Conservation (phyloP, 768 basidiomycete species). For the Leccinellum luteum region DNA sequence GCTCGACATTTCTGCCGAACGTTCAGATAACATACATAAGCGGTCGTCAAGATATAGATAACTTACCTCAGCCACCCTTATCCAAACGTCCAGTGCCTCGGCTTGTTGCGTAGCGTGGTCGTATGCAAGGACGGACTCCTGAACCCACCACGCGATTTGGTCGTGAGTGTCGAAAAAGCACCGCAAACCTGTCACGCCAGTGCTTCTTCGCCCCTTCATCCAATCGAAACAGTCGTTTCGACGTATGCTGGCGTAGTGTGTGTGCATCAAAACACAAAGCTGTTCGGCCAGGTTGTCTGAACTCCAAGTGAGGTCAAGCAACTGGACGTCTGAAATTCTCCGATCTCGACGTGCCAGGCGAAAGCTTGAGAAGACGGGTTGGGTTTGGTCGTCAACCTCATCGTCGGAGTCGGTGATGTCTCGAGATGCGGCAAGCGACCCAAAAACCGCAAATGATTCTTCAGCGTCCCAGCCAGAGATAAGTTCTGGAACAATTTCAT, state of each 20-base stretch:
- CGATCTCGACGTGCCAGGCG: background rate
- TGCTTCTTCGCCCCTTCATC: conserved; percentile 38
- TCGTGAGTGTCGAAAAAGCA: conserved; percentile 61
- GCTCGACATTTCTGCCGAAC: conserved; percentile 55
- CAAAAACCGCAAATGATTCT: conserved; percentile 18
- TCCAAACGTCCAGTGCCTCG: conserved; percentile 68
- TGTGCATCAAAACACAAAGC: conserved; percentile 70
- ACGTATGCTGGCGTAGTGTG: conserved; percentile 65
- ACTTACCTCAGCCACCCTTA: conserved; percentile 71
- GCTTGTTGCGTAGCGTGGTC: conserved; percentile 53
- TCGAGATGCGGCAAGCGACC: background rate
- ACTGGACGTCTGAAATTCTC: background rate
- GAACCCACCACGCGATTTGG: conserved; percentile 65
- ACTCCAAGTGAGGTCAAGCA: conserved; percentile 49
- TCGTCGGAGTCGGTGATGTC: conserved; percentile 3
- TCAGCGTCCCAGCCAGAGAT: conserved; percentile 29
- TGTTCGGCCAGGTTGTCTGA: conserved; percentile 75
- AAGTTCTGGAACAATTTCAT: conserved; percentile 18
- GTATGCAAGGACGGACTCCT: conserved; percentile 53
- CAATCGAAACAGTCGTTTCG: conserved; percentile 75
- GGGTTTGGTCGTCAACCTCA: background rate
- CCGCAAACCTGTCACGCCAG: conserved; percentile 42
- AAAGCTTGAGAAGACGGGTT: conserved; percentile 1
- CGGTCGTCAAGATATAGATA: background rate
- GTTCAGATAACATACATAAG: background rate